A percentile compares a stretch with the other conserved stretches of the same genome.
Conservation (phyloP, 1,284 basidiomycete genomes). For the Hemileia vastatrix region DNA sequence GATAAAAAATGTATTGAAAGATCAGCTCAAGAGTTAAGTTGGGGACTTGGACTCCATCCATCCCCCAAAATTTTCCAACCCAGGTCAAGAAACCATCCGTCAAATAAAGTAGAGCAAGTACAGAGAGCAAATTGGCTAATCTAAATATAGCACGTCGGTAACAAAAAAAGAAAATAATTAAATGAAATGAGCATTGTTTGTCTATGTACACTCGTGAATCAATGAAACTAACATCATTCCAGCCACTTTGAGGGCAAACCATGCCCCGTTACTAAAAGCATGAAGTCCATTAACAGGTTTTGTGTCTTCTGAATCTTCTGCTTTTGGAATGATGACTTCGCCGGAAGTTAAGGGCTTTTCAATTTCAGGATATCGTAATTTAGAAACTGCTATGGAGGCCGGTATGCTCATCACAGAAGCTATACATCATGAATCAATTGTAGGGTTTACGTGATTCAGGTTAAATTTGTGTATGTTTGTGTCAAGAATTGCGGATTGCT, state of each 20-base stretch:
- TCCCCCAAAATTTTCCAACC: conserved; percentile 76
- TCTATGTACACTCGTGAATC: conserved; percentile 43
- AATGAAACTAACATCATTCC: conserved; percentile 60
- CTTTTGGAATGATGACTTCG: conserved; percentile 64
- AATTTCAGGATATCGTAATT: conserved; percentile 69
- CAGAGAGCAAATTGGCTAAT: conserved; percentile 47
- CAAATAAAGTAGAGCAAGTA: conserved; percentile 65
- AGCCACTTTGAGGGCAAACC: conserved; percentile 74
- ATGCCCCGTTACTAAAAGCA: conserved; percentile 75
- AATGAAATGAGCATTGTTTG: conserved; percentile 28
- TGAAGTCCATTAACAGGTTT: conserved; percentile 68
- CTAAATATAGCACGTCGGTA: conserved; percentile 56
- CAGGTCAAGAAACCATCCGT: conserved; percentile 80
- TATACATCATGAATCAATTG: conserved; percentile 3
- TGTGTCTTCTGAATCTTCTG: conserved; percentile 52
- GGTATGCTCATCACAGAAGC: conserved; percentile 88
- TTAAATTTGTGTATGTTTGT: too few species aligned
- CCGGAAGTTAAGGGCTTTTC: conserved; percentile 79
- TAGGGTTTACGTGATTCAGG: too few species aligned
- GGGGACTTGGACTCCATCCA: conserved; percentile 53
- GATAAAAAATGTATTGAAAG: conserved; percentile 73
- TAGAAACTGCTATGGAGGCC: conserved; percentile 80
- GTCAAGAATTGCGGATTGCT: too few species aligned
- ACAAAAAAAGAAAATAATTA: conserved; percentile 31
- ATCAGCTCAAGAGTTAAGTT: conserved; percentile 69